Percentiles rank a stretch among this genome's conserved stretches.
phyloP scores from a whole-genome alignment of 148 eudicot species.

The Cornus controversa region DNA sequence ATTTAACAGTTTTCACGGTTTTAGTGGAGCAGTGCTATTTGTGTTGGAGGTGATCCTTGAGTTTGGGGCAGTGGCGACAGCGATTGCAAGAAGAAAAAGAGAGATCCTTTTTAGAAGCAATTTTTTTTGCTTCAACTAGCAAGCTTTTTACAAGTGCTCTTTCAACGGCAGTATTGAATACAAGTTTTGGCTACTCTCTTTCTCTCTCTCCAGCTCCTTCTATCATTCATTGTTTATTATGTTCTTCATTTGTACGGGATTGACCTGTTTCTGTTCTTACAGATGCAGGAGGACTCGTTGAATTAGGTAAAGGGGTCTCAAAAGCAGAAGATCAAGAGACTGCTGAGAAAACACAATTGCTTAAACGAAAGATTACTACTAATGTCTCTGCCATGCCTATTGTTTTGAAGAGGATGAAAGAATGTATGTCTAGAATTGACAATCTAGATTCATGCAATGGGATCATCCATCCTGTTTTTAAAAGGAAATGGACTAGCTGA shows the following conservation, averaged over 20 bases:
- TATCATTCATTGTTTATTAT: neutral
- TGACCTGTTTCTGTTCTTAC: neutral
- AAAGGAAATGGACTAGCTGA: slow-evolving; percentile 4
- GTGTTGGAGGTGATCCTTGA: slow-evolving; percentile 1
- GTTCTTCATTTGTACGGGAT: neutral
- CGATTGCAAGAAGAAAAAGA: neutral
- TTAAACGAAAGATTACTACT: slow-evolving; percentile 66
- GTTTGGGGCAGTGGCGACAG: neutral
- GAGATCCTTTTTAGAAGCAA: neutral
- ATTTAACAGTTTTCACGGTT: too few relatives aligned
- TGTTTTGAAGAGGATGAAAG: slow-evolving; percentile 69
- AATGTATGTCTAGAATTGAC: slow-evolving; percentile 38
- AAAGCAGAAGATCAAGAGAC: slow-evolving; percentile 32
- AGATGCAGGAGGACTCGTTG: slow-evolving; percentile 31
- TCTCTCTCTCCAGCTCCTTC: neutral
- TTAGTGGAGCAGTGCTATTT: neutral
- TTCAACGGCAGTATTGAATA: neutral
- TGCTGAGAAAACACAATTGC: slow-evolving; percentile 41
- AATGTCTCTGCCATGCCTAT: slow-evolving; percentile 57
- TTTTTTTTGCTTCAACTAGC: neutral
- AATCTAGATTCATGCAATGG: slow-evolving; percentile 10
- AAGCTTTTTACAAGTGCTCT: neutral
- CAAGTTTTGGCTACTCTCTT: neutral
- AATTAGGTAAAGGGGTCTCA: slow-evolving; percentile 21
- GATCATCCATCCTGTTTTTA: neutral